Base-by-base conservation (phyloP, 805 yeast species). In the Osmozyma mogii region DNA sequence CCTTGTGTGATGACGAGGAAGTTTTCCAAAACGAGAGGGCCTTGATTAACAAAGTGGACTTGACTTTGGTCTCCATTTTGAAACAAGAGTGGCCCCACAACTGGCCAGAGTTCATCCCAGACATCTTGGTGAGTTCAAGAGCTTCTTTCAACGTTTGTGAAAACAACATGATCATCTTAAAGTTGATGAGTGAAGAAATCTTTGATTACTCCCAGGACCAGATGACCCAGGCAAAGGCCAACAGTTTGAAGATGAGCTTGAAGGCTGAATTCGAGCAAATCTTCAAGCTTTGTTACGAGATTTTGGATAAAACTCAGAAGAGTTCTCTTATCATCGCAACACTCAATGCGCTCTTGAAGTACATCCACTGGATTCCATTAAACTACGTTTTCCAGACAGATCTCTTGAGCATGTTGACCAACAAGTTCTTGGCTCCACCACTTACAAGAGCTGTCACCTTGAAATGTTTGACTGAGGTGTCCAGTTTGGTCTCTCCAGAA, bases 71-170 rank as follows among this genome's bases (percentile, higher is more conserved):
- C 21, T 94, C 88, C 50, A 79, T 92, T 30, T 73, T 92, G 49
- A 92, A 92, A 50, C 97, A 92, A 60, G 99, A 92, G 54, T 92
- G 99, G 99, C 99, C 99, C 19, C 84, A 79, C 45, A 83, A 88
- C 54, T 92, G 99, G 99, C 97, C 97, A 12, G 83, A 80, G 47
- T 92, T 92, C 49, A 82, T 92, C 29, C 95, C 96, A 11, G 98
- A 92, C 54, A 73, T 92, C 33, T 92, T 89, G 27, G 73, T 70
- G 36, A 79, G 94, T 40, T 78, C 94, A 26, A 74, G 84, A 40
- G 75, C 89, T 9, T 79, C 92, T 14, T 75, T 83, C 55, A 89
- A 87, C 48, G 96, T 92, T 30, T 92, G 98, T 63, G 98, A 92
- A 58, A 92, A 92, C 62, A 92, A 92, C 60, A 89, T 92, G 97